Percentiles rank a stretch among this genome's conserved stretches.
Conservation (phyloP, 352 stramenopile species). For the Ophiocytium majus region DNA sequence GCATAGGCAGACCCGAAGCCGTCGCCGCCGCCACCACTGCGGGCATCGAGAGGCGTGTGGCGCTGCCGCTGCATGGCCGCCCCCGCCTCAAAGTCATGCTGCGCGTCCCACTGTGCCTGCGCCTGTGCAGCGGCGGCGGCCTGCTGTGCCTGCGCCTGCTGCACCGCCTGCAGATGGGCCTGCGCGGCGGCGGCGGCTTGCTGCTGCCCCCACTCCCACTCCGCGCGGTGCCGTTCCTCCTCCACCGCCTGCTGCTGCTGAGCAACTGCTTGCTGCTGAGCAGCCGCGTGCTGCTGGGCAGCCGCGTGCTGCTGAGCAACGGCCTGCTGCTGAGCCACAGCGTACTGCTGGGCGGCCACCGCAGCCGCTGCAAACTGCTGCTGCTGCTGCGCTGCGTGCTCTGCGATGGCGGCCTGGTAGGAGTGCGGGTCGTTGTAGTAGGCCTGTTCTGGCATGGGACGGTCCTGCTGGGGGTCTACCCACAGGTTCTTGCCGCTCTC, state of each 20-base stretch:
- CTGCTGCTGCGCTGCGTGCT: background rate
- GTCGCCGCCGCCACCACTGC: background rate
- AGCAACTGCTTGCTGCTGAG: background rate
- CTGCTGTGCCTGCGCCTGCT: background rate
- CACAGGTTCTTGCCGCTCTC: slow-evolving; percentile 19
- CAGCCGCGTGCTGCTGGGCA: background rate
- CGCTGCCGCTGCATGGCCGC: background rate
- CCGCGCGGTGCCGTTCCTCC: background rate
- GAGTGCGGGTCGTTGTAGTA: background rate
- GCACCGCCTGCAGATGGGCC: background rate
- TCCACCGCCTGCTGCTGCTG: background rate
- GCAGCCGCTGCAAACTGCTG: background rate
- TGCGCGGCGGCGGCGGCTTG: background rate
- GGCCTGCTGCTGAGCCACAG: background rate
- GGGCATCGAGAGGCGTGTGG: background rate
- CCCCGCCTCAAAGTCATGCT: background rate
- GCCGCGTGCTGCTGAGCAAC: too few species aligned
- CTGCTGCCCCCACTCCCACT: background rate
- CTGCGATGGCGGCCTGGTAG: background rate
- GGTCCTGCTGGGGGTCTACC: background rate
- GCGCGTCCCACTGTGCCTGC: background rate
- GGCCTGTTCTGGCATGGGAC: background rate
- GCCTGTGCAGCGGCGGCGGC: background rate
- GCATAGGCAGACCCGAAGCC: background rate
- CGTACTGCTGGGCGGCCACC: background rate